Conservation (phyloP, 257 asterid species). For the Solanum appendiculatum region DNA sequence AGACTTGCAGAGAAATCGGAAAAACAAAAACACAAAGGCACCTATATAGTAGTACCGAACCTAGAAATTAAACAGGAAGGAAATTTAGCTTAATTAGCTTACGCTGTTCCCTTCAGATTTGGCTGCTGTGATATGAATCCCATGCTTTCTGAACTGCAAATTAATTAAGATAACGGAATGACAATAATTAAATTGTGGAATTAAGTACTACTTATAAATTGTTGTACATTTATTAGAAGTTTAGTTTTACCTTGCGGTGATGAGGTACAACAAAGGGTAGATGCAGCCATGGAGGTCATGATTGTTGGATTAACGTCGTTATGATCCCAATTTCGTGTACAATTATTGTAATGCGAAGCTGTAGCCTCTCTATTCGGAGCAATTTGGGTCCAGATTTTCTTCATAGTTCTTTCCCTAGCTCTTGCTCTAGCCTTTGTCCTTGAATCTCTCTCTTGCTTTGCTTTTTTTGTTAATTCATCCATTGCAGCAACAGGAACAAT, state of each 20-base stretch:
- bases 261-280: conserved; percentile 22
- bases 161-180: not conserved
- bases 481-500: not conserved
- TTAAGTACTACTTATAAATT: too few species aligned
- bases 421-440: conserved; percentile 85
- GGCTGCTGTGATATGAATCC: not conserved
- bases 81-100: not conserved
- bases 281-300: conserved; percentile 31
- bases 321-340: conserved; percentile 34
- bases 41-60: not conserved
- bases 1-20: not conserved
- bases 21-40: not conserved
- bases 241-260: conserved; percentile 34
- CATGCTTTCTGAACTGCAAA: not conserved
- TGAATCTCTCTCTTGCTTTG: conserved; percentile 25
- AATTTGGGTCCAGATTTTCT: conserved; percentile 29
- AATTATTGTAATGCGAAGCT: not conserved
- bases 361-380: not conserved
- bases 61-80: not conserved
- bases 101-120: not conserved
- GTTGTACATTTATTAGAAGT: too few species aligned
- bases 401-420: conserved; percentile 85
- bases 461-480: not conserved
- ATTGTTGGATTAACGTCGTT: conserved; percentile 4
- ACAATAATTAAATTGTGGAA: not conserved